A percentile compares a stretch with the other conserved stretches of the same genome.
Evolutionary conservation across 768 basidiomycete species (phyloP).

Genomic region (Lactarius pseudohatsudake): DNA sequence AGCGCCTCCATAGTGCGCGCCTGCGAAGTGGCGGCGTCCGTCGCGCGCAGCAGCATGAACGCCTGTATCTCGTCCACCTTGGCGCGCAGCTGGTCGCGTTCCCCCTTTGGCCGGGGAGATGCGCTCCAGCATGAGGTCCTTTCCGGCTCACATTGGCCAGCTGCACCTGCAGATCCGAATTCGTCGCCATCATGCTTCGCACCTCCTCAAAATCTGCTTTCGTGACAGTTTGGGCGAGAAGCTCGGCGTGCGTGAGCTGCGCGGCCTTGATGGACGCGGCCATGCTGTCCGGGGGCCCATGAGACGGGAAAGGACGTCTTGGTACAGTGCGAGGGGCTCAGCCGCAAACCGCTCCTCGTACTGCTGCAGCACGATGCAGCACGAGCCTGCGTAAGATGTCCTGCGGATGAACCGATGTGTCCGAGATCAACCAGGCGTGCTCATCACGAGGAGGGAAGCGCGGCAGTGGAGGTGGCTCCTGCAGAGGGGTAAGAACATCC

Average conservation of each 20-base stretch:
- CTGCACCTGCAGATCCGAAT: conserved; percentile 70
- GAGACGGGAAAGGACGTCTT: no score
- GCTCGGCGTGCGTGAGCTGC: conserved; percentile 49
- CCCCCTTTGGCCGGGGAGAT: conserved; percentile 59
- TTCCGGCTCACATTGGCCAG: conserved; percentile 80
- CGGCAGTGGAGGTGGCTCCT: no score
- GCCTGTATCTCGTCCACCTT: conserved; percentile 58
- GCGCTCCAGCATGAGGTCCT: conserved; percentile 68
- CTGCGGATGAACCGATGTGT: no score
- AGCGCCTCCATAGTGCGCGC: conserved; percentile 58
- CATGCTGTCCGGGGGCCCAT: conserved; percentile 52
- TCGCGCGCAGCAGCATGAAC: conserved; percentile 42
- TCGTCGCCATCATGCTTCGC: conserved; percentile 50
- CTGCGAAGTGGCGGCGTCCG: conserved; percentile 49
- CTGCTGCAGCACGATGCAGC: no score
- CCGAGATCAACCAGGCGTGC: no score
- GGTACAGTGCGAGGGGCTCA: no score
- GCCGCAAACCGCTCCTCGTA: no score
- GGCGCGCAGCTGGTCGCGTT: conserved; percentile 58
- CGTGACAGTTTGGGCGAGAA: conserved; percentile 55
- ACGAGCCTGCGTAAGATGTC: no score
- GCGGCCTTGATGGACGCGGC: conserved; percentile 43
- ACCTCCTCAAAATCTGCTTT: conserved; percentile 51
- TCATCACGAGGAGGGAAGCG: no score
- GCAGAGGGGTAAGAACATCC: no score